phyloP scores from a whole-genome alignment of 495 filamentous ascomycete genomes.

The Annulohypoxylon nitens region DNA sequence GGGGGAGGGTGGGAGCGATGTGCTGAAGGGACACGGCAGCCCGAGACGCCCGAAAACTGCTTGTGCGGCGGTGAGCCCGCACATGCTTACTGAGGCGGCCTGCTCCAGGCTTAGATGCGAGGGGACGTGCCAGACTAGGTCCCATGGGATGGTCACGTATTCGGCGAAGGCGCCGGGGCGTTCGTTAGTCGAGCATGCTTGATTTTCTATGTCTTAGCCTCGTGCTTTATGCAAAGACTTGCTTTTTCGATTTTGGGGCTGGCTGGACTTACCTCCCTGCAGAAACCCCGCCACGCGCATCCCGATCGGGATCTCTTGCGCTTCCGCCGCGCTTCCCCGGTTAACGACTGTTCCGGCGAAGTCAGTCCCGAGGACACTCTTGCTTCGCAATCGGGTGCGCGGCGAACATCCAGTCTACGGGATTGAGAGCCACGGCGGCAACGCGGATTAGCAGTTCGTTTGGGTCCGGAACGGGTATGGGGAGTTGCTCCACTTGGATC shows the following conservation, averaged over 20 bases:
- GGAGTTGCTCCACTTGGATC: conserved; percentile 42
- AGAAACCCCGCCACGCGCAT: conserved; percentile 18
- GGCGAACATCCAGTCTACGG: conserved; percentile 55
- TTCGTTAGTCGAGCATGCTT: conserved; percentile 54
- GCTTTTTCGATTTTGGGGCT: background rate
- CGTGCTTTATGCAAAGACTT: too few species aligned
- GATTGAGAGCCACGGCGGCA: conserved; percentile 60
- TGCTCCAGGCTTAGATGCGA: conserved; percentile 46
- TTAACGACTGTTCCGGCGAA: conserved; percentile 59
- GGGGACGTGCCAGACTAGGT: conserved; percentile 57
- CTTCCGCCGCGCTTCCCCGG: conserved; percentile 10
- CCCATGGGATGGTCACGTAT: conserved; percentile 48
- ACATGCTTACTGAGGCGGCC: conserved; percentile 54
- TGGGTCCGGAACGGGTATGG: conserved; percentile 45
- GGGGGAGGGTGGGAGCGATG: background rate
- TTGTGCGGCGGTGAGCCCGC: conserved; percentile 52
- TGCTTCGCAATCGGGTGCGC: conserved; percentile 49
- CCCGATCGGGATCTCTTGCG: background rate
- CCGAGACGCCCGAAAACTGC: conserved; percentile 53
- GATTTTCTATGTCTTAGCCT: too few species aligned
- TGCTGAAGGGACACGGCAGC: conserved; percentile 49
- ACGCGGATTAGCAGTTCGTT: conserved; percentile 57
- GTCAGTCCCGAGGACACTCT: conserved; percentile 58
- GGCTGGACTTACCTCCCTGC: conserved; percentile 36
- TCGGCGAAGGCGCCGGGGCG: conserved; percentile 60